These are phyloP conservation scores for Ascochyta koolunga DNA, from an alignment of 2,329 filamentous ascomycete species.

Conservation along the genomic window DNA sequence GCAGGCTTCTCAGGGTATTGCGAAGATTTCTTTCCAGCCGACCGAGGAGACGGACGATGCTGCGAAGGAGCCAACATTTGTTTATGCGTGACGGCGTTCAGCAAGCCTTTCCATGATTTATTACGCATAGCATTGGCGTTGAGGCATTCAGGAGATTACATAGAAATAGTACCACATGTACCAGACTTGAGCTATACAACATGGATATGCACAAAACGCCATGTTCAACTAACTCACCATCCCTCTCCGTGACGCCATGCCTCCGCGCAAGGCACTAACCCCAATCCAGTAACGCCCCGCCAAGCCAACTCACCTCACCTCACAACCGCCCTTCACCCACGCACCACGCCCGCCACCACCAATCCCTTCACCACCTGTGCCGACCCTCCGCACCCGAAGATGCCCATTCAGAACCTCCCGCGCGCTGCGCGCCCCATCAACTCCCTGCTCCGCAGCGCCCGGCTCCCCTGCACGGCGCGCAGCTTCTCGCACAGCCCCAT, in stretches of 20 bases:
- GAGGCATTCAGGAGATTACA: background rate
- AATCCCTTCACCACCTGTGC: slow-evolving; percentile 2
- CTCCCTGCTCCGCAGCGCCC: slow-evolving; percentile 19
- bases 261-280: slow-evolving; percentile 16
- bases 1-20: slow-evolving; percentile 25
- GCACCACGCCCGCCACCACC: slow-evolving; percentile 8
- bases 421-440: slow-evolving; percentile 26
- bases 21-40: slow-evolving; percentile 27
- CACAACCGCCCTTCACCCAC: background rate
- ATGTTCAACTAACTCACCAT: too few relatives aligned
- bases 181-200: too few relatives aligned
- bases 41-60: slow-evolving; percentile 46
- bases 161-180: background rate
- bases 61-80: slow-evolving; percentile 18
- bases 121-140: slow-evolving; percentile 33
- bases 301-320: slow-evolving; percentile 17
- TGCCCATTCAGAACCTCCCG: too few relatives aligned
- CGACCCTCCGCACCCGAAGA: slow-evolving; percentile 27
- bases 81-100: slow-evolving; percentile 24
- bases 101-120: background rate
- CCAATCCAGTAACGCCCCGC: slow-evolving; percentile 16
- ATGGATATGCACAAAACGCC: too few relatives aligned
- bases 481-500: slow-evolving; percentile 30
- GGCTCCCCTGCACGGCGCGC: slow-evolving; percentile 12
- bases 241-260: slow-evolving; percentile 12